These are phyloP conservation scores for Leishmania arabica DNA, from an alignment of 208 protist species.

Conservation along the genomic window DNA sequence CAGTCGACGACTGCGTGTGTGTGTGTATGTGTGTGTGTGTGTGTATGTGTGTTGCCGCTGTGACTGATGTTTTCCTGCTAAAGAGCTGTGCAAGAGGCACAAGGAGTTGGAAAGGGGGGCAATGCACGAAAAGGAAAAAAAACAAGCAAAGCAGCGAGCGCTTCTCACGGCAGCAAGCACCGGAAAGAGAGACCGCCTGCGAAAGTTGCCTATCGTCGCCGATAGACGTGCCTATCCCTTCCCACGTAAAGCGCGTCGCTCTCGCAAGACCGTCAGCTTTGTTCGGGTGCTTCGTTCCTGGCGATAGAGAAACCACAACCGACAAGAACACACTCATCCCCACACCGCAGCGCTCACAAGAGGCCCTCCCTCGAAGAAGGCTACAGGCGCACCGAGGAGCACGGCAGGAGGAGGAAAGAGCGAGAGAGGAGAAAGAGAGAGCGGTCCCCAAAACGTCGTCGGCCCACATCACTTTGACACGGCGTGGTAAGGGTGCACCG, in stretches of 20 bases:
- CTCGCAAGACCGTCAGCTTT: neutral
- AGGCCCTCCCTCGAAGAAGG: neutral
- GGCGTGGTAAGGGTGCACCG: conserved; percentile 59
- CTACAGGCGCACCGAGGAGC: neutral
- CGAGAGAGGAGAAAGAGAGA: neutral
- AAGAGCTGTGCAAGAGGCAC: neutral
- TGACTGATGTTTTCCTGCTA: neutral
- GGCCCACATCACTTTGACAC: conserved; percentile 6
- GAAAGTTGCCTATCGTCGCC: neutral
- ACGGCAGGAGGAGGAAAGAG: neutral
- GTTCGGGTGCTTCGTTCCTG: neutral
- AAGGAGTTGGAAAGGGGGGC: conserved; percentile 1
- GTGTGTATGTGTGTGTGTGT: neutral
- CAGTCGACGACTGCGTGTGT: neutral
- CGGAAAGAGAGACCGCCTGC: neutral
- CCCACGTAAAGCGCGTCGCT: neutral
- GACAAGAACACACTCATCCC: neutral
- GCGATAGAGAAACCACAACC: neutral
- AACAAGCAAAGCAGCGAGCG: neutral
- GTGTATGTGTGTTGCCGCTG: neutral
- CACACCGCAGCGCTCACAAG: neutral
- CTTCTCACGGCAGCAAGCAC: neutral
- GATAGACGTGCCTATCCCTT: neutral
- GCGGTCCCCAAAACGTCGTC: neutral
- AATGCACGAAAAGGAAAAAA: neutral